Percentiles rank a stretch among this genome's conserved stretches.
Evolutionary conservation across 2,329 filamentous ascomycete species (phyloP).

Genomic region (Epicoccum nigrum): DNA sequence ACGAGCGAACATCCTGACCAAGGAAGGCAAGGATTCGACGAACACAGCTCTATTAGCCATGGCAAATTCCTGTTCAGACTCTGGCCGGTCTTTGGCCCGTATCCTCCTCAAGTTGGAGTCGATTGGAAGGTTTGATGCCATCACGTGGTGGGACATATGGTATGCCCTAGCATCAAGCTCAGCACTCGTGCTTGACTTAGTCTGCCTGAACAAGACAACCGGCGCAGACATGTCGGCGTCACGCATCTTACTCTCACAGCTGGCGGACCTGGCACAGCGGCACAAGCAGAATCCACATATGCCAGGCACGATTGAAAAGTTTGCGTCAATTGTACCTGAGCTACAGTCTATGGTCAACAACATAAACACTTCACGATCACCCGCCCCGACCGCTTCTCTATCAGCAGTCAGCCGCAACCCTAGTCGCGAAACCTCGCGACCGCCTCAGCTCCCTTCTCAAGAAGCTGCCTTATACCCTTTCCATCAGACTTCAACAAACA

Average conservation of each 20-base stretch:
- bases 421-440: conserved; percentile 13
- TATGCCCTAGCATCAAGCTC: conserved; percentile 48
- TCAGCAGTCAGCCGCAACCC: conserved; percentile 10
- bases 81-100: conserved; percentile 43
- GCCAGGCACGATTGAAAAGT: conserved; percentile 49
- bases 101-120: conserved; percentile 47
- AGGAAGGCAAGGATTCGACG: conserved; percentile 33
- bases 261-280: conserved; percentile 43
- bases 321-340: conserved; percentile 46
- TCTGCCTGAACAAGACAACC: conserved; percentile 33
- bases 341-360: conserved; percentile 44
- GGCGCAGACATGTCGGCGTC: conserved; percentile 34
- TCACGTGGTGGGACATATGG: conserved; percentile 52
- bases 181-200: conserved; percentile 48
- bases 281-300: conserved; percentile 43
- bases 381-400: conserved; percentile 4
- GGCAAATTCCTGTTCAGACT: conserved; percentile 48
- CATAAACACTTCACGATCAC: conserved; percentile 21
- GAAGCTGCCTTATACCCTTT: conserved; percentile 27
- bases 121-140: conserved; percentile 48
- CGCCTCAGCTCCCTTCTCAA: conserved; percentile 16
- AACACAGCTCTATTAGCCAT: conserved; percentile 40
- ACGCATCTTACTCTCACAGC: conserved; percentile 41
- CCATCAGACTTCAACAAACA: conserved; percentile 32
- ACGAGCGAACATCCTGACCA: conserved; percentile 41